Evolutionary conservation across 75 land plant species (phyloP).

Genomic region (Pinus taeda): DNA sequence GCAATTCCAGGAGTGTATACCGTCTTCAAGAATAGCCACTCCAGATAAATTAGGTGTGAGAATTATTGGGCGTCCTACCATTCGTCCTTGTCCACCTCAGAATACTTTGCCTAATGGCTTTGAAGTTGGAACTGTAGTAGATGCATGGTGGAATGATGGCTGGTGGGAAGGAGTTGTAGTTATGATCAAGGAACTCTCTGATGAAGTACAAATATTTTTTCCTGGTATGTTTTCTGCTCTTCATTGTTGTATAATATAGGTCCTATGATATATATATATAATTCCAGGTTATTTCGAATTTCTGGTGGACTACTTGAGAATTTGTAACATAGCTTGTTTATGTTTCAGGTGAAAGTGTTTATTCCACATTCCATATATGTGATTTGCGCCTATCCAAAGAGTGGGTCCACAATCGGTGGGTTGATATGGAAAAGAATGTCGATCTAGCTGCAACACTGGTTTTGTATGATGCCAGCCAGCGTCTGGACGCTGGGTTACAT

Average conservation of each 20-base stretch:
- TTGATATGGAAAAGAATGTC: slow-evolving; percentile 27
- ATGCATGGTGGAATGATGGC: slow-evolving; percentile 96
- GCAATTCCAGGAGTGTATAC: slow-evolving; percentile 72
- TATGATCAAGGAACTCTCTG: slow-evolving; percentile 29
- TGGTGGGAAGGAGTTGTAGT: slow-evolving; percentile 97
- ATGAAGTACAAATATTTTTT: slow-evolving; percentile 57
- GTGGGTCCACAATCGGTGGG: slow-evolving; percentile 72
- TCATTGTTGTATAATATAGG: neutral
- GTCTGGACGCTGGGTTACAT: neutral
- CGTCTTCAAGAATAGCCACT: slow-evolving; percentile 34
- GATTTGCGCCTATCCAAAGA: slow-evolving; percentile 75
- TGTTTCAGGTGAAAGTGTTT: slow-evolving; percentile 64
- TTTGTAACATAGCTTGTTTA: neutral
- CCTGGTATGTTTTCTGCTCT: slow-evolving; percentile 50
- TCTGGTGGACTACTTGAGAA: neutral
- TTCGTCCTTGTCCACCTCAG: slow-evolving; percentile 48
- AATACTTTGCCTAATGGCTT: slow-evolving; percentile 14
- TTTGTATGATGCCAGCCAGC: neutral
- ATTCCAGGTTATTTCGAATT: neutral
- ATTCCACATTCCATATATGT: slow-evolving; percentile 16
- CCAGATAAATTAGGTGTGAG: slow-evolving; percentile 57
- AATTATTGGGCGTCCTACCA: slow-evolving; percentile 40
- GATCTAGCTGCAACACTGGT: slow-evolving; percentile 25
- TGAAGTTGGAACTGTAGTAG: slow-evolving; percentile 60
- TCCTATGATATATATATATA: neutral